Evolutionary conservation across 768 basidiomycete genomes (phyloP).

Genomic region (Filobasidium wieringae): DNA sequence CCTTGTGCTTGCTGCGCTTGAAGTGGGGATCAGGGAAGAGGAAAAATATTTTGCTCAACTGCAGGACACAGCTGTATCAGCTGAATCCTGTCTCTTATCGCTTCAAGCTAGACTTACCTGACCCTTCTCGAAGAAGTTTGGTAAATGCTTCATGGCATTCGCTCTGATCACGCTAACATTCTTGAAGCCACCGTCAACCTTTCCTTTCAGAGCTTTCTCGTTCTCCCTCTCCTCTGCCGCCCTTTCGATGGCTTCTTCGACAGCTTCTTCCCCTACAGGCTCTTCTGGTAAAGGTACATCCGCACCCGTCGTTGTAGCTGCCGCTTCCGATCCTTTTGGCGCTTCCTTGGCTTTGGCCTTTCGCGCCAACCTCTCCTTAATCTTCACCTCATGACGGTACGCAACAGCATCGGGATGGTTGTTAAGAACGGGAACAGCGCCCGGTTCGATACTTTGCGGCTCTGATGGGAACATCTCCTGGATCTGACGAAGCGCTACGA

Average conservation of each 20-base stretch:
- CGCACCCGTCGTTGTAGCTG: not conserved
- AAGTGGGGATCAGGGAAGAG: slow-evolving; percentile 99
- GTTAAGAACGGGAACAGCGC: not conserved
- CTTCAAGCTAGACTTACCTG: slow-evolving; percentile 44
- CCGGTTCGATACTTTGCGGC: not conserved
- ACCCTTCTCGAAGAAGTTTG: slow-evolving; percentile 84
- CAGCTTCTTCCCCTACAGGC: not conserved
- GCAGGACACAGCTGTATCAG: not conserved
- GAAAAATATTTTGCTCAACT: slow-evolving; percentile 83
- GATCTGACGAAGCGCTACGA: slow-evolving; percentile 64
- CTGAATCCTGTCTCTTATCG: not conserved
- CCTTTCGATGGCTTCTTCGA: slow-evolving; percentile 1
- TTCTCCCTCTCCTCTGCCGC: slow-evolving; percentile 15
- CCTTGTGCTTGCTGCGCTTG: slow-evolving; percentile 96
- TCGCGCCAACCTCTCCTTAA: not conserved
- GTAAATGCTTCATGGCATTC: slow-evolving; percentile 97
- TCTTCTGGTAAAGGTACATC: no score
- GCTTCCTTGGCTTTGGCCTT: not conserved
- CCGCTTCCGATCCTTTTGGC: not conserved
- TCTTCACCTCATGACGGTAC: not conserved
- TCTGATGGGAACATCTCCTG: slow-evolving; percentile 14
- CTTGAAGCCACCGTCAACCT: slow-evolving; percentile 40
- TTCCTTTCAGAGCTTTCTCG: slow-evolving; percentile 15
- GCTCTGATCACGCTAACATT: slow-evolving; percentile 90
- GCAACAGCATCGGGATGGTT: not conserved